These are phyloP conservation scores for Cordyceps tenuipes DNA, from an alignment of 2,329 filamentous ascomycete genomes.

Conservation along the genomic window DNA sequence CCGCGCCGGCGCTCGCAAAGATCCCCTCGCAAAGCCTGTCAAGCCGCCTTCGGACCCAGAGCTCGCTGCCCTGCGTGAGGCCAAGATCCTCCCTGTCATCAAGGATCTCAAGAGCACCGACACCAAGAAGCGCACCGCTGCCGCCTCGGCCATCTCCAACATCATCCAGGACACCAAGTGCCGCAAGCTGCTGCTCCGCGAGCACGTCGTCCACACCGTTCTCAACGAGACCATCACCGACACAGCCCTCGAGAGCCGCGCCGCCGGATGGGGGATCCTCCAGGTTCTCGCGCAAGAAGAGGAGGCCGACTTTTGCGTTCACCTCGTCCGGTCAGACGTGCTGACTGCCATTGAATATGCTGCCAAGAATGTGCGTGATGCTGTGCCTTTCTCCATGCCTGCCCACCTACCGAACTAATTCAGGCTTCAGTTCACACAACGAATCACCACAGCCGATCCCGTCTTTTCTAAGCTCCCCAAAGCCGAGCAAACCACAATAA, in stretches of 20 bases:
- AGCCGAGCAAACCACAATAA: slow-evolving; percentile 44
- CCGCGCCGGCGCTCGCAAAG: slow-evolving; percentile 39
- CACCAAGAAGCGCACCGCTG: slow-evolving; percentile 48
- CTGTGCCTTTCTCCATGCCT: not conserved
- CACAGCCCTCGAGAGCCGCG: slow-evolving; percentile 51
- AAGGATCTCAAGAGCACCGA: slow-evolving; percentile 52
- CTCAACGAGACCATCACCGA: slow-evolving; percentile 58
- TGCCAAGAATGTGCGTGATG: slow-evolving; percentile 38
- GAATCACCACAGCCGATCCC: slow-evolving; percentile 31
- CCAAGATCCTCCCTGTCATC: slow-evolving; percentile 55
- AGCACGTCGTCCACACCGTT: slow-evolving; percentile 56
- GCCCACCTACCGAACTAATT: not conserved
- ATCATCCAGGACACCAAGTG: slow-evolving; percentile 54
- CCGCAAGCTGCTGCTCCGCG: slow-evolving; percentile 56
- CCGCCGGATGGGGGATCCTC: slow-evolving; percentile 61
- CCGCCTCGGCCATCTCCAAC: slow-evolving; percentile 52
- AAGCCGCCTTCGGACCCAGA: slow-evolving; percentile 57
- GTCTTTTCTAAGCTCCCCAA: slow-evolving; percentile 41
- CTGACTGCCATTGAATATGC: slow-evolving; percentile 53
- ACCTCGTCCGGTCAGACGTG: slow-evolving; percentile 54
- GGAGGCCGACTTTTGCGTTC: slow-evolving; percentile 58
- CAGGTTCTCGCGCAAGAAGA: slow-evolving; percentile 54
- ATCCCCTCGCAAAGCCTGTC: slow-evolving; percentile 48
- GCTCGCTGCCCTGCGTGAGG: slow-evolving; percentile 53
- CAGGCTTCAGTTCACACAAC: slow-evolving; percentile 31